Evolutionary conservation across 2,329 filamentous ascomycete genomes (phyloP).

Genomic region (Colletotrichum sp.): DNA sequence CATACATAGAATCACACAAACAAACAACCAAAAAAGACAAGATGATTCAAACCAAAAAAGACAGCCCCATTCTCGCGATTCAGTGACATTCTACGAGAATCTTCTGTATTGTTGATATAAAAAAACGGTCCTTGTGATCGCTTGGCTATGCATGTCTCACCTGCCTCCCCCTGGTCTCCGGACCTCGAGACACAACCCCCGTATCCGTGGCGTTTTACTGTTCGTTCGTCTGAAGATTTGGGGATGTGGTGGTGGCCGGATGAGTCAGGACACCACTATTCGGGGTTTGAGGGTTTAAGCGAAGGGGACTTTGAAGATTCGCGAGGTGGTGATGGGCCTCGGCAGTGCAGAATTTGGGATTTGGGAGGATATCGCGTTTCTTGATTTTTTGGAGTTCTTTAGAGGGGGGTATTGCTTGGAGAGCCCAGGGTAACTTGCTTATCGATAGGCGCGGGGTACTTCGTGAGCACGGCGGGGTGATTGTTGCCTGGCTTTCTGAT

Average conservation of each 20-base stretch:
- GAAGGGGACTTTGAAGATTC: neutral
- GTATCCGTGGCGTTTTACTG: constrained; percentile 4
- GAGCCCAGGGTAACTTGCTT: neutral
- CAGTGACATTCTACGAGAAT: neutral
- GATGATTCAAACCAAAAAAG: neutral
- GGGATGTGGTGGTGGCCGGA: neutral
- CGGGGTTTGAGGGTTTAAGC: neutral
- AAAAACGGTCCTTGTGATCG: neutral
- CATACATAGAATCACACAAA: neutral
- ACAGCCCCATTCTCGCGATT: neutral
- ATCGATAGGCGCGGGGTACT: neutral
- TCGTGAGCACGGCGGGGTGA: neutral
- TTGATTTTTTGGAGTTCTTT: accelerated
- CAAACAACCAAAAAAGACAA: neutral
- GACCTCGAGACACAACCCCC: neutral
- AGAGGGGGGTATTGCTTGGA: accelerated
- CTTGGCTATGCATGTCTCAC: constrained; percentile 15
- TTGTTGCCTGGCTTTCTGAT: neutral
- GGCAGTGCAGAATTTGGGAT: accelerated
- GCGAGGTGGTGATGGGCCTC: neutral
- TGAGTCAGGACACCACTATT: neutral
- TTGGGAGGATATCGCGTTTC: neutral
- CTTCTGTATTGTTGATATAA: neutral
- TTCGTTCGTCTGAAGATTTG: neutral
- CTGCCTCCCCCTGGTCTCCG: neutral